Conservation (phyloP, 345 rosid genomes). For the Angophora floribunda region DNA sequence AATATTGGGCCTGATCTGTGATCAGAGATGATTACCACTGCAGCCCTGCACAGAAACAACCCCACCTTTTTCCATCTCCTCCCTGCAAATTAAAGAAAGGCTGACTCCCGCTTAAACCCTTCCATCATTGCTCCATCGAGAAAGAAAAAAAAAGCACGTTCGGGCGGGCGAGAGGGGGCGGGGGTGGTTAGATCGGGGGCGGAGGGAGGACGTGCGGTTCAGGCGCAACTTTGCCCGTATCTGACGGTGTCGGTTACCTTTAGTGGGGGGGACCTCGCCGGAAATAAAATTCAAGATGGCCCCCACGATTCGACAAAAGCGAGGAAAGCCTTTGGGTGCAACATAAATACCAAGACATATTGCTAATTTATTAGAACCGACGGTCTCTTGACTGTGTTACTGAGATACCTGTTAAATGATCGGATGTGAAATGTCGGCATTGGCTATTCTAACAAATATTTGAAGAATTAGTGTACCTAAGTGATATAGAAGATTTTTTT, state of each 20-base stretch:
- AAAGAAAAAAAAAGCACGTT: neutral
- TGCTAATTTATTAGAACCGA: neutral
- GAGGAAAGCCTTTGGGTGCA: neutral
- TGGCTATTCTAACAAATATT: neutral
- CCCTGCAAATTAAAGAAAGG: neutral
- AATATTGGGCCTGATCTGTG: slow-evolving; percentile 52
- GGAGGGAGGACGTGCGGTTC: neutral
- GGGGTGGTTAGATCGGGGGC: neutral
- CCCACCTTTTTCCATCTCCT: neutral
- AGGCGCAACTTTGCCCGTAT: slow-evolving; percentile 28
- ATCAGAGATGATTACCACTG: slow-evolving; percentile 17
- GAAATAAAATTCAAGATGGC: neutral
- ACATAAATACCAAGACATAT: neutral
- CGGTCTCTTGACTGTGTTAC: neutral
- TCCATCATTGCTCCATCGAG: neutral
- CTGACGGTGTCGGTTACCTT: slow-evolving; percentile 23
- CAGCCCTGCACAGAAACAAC: neutral
- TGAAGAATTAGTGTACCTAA: neutral
- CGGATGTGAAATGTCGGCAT: too few relatives aligned
- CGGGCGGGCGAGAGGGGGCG: neutral
- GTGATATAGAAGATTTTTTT: neutral
- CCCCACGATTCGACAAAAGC: neutral
- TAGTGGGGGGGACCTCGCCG: neutral
- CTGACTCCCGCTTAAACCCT: neutral
- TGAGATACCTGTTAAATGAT: neutral